Percentiles rank a stretch among this genome's conserved stretches.
phyloP scores from a whole-genome alignment of 345 rosid species.

The Punica granatum region DNA sequence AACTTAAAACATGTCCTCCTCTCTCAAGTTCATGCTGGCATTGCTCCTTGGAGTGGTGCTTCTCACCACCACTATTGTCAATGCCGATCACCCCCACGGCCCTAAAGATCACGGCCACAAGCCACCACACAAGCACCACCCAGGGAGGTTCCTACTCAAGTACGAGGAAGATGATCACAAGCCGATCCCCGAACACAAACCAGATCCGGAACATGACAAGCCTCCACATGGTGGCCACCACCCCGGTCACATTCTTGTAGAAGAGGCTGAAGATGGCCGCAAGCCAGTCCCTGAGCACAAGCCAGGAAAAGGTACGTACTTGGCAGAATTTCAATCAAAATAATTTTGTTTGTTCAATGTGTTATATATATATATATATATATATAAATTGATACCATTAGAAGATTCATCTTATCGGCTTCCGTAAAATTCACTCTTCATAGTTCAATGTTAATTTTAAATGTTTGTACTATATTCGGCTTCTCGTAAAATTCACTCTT shows the following conservation, averaged over 20 bases:
- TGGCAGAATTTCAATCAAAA: no score
- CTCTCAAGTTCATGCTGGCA: neutral
- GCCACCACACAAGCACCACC: constrained; percentile 13
- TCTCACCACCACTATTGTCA: constrained; percentile 3
- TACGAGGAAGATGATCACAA: neutral
- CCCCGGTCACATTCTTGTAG: constrained; percentile 14
- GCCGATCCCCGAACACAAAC: constrained; percentile 6
- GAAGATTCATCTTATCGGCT: no score
- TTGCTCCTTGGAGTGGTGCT: constrained; percentile 7
- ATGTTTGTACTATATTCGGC: no score
- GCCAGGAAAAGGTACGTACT: neutral
- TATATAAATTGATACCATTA: no score
- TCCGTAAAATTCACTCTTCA: no score
- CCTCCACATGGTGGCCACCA: constrained; percentile 2
- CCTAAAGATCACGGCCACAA: neutral
- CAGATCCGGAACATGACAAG: neutral
- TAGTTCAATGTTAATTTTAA: no score
- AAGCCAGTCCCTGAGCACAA: neutral
- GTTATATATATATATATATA: no score
- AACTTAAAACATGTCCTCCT: neutral
- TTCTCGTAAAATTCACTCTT: no score
- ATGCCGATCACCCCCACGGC: constrained; percentile 5
- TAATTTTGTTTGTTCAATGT: no score
- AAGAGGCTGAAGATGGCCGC: constrained; percentile 11
- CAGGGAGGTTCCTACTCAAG: constrained; percentile 5